phyloP scores from a whole-genome alignment of 768 basidiomycete species.

The Mycena rosella region DNA sequence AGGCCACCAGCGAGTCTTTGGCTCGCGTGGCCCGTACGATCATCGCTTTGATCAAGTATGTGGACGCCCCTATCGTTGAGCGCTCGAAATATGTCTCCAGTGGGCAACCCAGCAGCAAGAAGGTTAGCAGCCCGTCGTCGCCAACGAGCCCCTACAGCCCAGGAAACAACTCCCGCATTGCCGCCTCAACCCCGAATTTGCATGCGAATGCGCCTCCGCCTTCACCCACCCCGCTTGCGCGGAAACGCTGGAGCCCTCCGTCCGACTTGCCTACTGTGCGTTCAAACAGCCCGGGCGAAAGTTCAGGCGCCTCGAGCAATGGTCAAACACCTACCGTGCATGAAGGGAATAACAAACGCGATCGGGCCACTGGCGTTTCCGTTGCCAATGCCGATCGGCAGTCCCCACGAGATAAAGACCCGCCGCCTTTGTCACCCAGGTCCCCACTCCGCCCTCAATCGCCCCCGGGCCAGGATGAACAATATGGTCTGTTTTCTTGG shows the following conservation, averaged over 20 bases:
- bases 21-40: conserved; percentile 83
- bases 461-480: conserved; percentile 44
- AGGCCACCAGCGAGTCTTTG: conserved; percentile 69
- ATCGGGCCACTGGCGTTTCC: conserved; percentile 33
- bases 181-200: conserved; percentile 76
- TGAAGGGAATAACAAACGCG: conserved; percentile 30
- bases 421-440: conserved; percentile 53
- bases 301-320: conserved; percentile 41
- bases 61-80: conserved; percentile 64
- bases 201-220: conserved; percentile 46
- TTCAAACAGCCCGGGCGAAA: conserved; percentile 69
- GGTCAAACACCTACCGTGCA: conserved; percentile 32
- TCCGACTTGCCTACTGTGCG: conserved; percentile 63
- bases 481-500: conserved; percentile 46
- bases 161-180: conserved; percentile 55
- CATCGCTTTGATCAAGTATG: conserved; percentile 72
- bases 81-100: conserved; percentile 62
- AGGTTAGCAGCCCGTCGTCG: conserved; percentile 35
- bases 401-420: conserved; percentile 22
- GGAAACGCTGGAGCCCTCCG: conserved; percentile 67
- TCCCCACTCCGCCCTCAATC: conserved; percentile 65
- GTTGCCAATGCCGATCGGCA: conserved; percentile 29
- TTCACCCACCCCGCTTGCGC: conserved; percentile 51
- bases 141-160: conserved; percentile 51
- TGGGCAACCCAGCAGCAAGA: conserved; percentile 53